Evolutionary conservation across 345 rosid species (phyloP).

Genomic region (Nasturtium officinale): DNA sequence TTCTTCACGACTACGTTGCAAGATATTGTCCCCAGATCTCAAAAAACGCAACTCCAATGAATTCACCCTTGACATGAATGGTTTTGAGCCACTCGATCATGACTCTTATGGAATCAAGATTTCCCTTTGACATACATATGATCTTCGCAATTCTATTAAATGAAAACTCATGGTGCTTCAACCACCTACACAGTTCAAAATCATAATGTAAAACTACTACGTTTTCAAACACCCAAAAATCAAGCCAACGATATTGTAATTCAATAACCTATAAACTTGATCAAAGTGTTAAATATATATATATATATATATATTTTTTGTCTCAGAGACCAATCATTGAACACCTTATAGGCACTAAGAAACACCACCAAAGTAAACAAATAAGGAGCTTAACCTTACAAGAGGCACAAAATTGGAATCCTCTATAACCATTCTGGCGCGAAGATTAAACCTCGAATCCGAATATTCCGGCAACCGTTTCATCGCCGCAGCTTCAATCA

Average conservation of each 20-base stretch:
- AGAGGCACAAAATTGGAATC: conserved; percentile 71
- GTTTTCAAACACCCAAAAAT: neutral
- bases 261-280: neutral
- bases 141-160: conserved; percentile 78
- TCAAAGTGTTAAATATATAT: too few relatives aligned
- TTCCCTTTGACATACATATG: conserved; percentile 67
- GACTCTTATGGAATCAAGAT: conserved; percentile 60
- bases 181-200: conserved; percentile 65
- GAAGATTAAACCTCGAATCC: conserved; percentile 54
- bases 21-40: conserved; percentile 64
- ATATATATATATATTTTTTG: too few relatives aligned
- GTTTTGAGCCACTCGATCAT: conserved; percentile 73
- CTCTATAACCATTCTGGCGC: conserved; percentile 63
- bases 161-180: conserved; percentile 78
- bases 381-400: conserved; percentile 55
- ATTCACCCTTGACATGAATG: conserved; percentile 75
- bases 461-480: conserved; percentile 61
- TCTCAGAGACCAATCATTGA: conserved; percentile 23
- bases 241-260: neutral
- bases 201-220: conserved; percentile 15
- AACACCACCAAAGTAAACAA: neutral
- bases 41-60: conserved; percentile 63
- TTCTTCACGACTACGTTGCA: conserved; percentile 55
- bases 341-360: conserved; percentile 32
- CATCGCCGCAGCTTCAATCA: conserved; percentile 84